Conservation (phyloP, 1,139 yeast species). For the Taphrina wiesneri region DNA sequence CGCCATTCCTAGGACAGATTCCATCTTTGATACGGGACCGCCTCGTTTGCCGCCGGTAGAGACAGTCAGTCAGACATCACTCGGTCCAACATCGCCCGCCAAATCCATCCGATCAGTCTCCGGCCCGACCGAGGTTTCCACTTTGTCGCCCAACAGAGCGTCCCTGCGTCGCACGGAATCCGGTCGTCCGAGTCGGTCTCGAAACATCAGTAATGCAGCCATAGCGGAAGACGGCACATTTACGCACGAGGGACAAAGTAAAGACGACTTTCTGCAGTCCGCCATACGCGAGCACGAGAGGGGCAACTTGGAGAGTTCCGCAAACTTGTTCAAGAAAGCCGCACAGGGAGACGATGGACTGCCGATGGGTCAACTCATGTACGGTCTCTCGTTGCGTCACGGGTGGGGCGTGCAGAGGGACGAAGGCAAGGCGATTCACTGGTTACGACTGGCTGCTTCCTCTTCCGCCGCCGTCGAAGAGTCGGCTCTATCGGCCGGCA, state of each 20-base stretch:
- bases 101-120: background rate
- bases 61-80: background rate
- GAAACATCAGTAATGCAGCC: background rate
- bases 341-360: constrained; percentile 56
- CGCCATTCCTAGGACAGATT: constrained; percentile 17
- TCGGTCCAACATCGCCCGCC: background rate
- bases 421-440: constrained; percentile 58
- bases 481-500: constrained; percentile 6
- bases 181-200: background rate
- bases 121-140: background rate
- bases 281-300: constrained; percentile 59
- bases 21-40: constrained; percentile 14
- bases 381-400: constrained; percentile 66
- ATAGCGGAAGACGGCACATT: constrained; percentile 5
- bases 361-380: constrained; percentile 68
- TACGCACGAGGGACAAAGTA: constrained; percentile 4
- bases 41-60: constrained; percentile 22
- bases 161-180: background rate
- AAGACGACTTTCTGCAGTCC: constrained; percentile 21
- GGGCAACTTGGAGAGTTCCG: constrained; percentile 67
- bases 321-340: constrained; percentile 65
- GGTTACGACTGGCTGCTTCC: constrained; percentile 58
- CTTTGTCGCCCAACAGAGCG: background rate
- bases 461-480: constrained; percentile 18
- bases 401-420: constrained; percentile 75